Evolutionary conservation across 345 rosid genomes (phyloP).

Genomic region (Salix arbutifolia): DNA sequence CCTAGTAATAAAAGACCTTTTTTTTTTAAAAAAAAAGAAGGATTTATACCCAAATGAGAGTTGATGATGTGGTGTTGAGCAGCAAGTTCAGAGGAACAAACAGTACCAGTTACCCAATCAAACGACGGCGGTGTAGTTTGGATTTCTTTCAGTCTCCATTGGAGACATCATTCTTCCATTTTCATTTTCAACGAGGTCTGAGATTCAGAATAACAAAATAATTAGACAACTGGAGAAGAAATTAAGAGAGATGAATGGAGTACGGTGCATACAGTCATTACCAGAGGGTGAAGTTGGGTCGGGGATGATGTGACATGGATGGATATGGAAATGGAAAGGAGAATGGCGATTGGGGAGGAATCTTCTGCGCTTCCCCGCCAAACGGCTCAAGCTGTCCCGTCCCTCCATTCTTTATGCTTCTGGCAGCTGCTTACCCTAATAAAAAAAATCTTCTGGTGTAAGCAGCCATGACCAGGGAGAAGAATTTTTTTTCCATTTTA

Average conservation of each 20-base stretch:
- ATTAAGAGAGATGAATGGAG: background rate
- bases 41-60: conserved; percentile 54
- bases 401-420: conserved; percentile 46
- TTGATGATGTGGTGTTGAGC: conserved; percentile 45
- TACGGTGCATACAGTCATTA: background rate
- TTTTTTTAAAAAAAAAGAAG: background rate
- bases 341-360: conserved; percentile 55
- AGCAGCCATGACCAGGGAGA: background rate
- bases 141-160: background rate
- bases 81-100: conserved; percentile 42
- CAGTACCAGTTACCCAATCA: conserved; percentile 42
- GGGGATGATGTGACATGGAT: background rate
- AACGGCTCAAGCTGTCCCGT: conserved; percentile 60
- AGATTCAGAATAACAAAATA: background rate
- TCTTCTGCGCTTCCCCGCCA: conserved; percentile 72
- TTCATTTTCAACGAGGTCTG: background rate
- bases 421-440: background rate
- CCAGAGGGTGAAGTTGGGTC: background rate
- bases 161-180: conserved; percentile 1
- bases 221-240: background rate
- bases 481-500: background rate
- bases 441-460: background rate
- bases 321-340: conserved; percentile 34
- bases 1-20: background rate
- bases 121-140: background rate